These are phyloP conservation scores for Mikania micrantha DNA, from an alignment of 129 eudicot genomes.

Conservation along the genomic window DNA sequence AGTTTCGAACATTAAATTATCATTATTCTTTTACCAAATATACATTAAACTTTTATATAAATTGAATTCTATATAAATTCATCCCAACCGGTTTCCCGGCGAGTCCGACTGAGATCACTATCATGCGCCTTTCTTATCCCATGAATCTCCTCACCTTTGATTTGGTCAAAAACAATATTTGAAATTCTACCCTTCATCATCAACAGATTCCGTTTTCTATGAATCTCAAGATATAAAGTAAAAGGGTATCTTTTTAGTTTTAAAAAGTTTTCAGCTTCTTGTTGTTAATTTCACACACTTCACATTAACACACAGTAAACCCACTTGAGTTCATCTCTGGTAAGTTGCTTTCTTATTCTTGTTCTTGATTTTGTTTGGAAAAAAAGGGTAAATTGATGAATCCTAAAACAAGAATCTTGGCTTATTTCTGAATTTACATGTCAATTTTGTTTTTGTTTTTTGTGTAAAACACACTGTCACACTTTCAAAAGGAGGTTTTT, in stretches of 20 bases:
- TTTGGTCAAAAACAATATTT: not conserved
- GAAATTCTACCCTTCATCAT: not conserved
- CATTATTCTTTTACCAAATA: not conserved
- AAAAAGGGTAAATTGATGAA: not conserved
- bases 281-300: not conserved
- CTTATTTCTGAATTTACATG: not conserved
- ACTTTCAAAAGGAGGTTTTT: not conserved
- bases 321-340: constrained; percentile 5
- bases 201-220: constrained; percentile 11
- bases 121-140: not conserved
- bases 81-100: not conserved
- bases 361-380: constrained; percentile 1
- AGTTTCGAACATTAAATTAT: too few relatives aligned
- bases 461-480: not conserved
- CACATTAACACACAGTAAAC: constrained; percentile 2
- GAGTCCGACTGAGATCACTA: not conserved
- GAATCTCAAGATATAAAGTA: constrained; percentile 6
- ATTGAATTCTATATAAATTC: not conserved
- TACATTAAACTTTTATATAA: not conserved
- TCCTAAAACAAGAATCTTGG: constrained; percentile 11
- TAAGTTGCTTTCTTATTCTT: not conserved
- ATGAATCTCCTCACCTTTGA: not conserved
- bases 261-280: not conserved
- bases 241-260: constrained; percentile 21
- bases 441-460: not conserved